A percentile compares a stretch with the other conserved stretches of the same genome.
Evolutionary conservation across 768 basidiomycete genomes (phyloP).

Genomic region (Pleurotus tuber-regium): DNA sequence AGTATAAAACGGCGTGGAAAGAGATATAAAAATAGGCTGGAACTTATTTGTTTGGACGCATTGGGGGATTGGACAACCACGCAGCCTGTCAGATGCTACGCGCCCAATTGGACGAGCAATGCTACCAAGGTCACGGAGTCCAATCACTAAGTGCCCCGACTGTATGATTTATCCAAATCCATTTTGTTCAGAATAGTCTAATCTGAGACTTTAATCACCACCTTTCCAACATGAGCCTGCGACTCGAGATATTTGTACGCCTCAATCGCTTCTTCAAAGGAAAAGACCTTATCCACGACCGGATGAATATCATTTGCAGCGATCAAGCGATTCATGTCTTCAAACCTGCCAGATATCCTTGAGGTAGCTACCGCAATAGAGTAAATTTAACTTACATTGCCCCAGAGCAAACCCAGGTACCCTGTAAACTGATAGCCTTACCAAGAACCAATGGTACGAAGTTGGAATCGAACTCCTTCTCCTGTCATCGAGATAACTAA

Average conservation of each 20-base stretch:
- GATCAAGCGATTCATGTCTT: conserved; percentile 43
- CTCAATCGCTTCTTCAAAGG: conserved; percentile 40
- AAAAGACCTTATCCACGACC: conserved; percentile 48
- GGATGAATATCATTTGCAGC: conserved; percentile 34
- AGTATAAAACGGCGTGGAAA: too few relatives aligned
- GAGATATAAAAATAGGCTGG: too few relatives aligned
- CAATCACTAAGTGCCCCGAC: too few relatives aligned
- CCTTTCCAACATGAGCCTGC: conserved; percentile 52
- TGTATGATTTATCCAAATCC: too few relatives aligned
- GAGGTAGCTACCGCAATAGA: neutral
- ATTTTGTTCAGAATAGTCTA: too few relatives aligned
- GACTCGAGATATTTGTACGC: conserved; percentile 46
- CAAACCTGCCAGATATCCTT: conserved; percentile 30
- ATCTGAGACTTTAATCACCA: conserved; percentile 37
- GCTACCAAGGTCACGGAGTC: too few relatives aligned
- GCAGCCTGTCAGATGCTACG: too few relatives aligned
- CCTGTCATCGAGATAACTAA: neutral
- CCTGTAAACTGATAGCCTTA: conserved; percentile 33
- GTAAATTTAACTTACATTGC: conserved; percentile 32
- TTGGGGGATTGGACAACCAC: too few relatives aligned
- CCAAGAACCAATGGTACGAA: conserved; percentile 27
- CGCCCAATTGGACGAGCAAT: too few relatives aligned
- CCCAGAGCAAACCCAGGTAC: conserved; percentile 43
- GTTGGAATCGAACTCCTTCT: conserved; percentile 19
- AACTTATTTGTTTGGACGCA: too few relatives aligned